Conservation (phyloP, 2,329 filamentous ascomycete genomes). For the Neurospora crassa region DNA sequence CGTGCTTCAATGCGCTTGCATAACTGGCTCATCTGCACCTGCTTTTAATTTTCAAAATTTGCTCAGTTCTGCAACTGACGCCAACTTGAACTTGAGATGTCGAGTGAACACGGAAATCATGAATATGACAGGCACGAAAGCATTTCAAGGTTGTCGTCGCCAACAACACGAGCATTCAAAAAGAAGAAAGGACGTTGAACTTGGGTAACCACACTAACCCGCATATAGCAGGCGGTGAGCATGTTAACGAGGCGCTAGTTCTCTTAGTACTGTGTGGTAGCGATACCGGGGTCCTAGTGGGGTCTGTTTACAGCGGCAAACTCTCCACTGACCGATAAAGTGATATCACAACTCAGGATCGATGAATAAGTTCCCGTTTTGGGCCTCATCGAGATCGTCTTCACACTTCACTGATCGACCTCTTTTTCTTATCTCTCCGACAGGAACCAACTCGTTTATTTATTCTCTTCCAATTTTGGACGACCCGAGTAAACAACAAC, state of each 20-base stretch:
- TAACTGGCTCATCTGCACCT: neutral
- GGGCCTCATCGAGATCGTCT: neutral
- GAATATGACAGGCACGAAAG: neutral
- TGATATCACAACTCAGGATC: neutral
- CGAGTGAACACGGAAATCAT: neutral
- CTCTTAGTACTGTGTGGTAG: neutral
- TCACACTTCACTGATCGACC: neutral
- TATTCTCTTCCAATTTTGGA: neutral
- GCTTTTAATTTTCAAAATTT: neutral
- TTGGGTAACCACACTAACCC: conserved; percentile 1
- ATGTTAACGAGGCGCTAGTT: neutral
- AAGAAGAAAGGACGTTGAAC: neutral
- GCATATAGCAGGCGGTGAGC: conserved; percentile 11
- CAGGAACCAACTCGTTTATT: neutral
- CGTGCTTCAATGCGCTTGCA: neutral
- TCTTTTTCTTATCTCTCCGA: neutral
- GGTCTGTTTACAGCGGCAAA: neutral
- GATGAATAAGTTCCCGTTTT: neutral
- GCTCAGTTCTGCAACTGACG: neutral
- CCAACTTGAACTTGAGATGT: neutral
- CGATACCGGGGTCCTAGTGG: neutral
- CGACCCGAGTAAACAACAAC: neutral
- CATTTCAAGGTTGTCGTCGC: neutral
- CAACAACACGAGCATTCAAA: neutral
- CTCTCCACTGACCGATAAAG: neutral